A percentile compares a stretch with the other conserved stretches of the same genome.
These are phyloP conservation scores for Starmerella ratchasimensis DNA, from an alignment of 805 yeast species.

Conservation along the genomic window DNA sequence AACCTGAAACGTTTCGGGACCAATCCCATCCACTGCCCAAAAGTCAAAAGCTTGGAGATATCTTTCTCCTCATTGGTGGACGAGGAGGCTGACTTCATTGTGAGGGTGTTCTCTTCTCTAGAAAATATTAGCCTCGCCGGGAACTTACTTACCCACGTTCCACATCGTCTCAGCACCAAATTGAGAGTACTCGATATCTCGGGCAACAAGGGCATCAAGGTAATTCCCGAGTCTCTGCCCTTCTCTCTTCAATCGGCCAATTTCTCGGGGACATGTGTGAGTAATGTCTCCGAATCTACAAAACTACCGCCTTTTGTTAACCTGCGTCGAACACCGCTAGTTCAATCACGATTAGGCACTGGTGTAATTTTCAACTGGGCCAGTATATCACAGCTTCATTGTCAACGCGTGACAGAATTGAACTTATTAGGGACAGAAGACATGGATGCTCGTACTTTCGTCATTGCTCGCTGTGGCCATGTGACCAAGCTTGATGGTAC, in stretches of 20 bases:
- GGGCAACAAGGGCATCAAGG: constrained; percentile 22
- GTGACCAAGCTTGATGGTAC: constrained; percentile 47
- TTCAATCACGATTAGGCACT: background rate
- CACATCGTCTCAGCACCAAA: constrained; percentile 8
- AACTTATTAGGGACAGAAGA: constrained; percentile 33
- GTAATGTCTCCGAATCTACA: background rate
- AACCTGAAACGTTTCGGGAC: too few relatives aligned
- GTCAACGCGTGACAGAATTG: constrained; percentile 32
- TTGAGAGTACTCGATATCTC: constrained; percentile 28
- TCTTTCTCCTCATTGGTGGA: constrained; percentile 24
- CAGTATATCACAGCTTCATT: constrained; percentile 12
- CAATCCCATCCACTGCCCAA: constrained; percentile 2
- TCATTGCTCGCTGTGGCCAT: constrained; percentile 35
- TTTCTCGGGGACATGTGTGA: background rate
- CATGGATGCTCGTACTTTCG: constrained; percentile 22
- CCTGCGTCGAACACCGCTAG: constrained; percentile 1
- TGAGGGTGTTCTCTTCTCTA: constrained; percentile 10
- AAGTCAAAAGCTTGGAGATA: constrained; percentile 25
- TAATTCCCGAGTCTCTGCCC: background rate
- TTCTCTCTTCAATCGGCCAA: background rate
- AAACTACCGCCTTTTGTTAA: background rate
- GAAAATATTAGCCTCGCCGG: constrained; percentile 12
- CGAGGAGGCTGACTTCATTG: constrained; percentile 1
- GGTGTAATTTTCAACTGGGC: constrained; percentile 5
- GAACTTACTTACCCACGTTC: constrained; percentile 31